These are phyloP conservation scores for Mortierella sp. DNA, from an alignment of 371 early-diverging fungal species.

Conservation along the genomic window DNA sequence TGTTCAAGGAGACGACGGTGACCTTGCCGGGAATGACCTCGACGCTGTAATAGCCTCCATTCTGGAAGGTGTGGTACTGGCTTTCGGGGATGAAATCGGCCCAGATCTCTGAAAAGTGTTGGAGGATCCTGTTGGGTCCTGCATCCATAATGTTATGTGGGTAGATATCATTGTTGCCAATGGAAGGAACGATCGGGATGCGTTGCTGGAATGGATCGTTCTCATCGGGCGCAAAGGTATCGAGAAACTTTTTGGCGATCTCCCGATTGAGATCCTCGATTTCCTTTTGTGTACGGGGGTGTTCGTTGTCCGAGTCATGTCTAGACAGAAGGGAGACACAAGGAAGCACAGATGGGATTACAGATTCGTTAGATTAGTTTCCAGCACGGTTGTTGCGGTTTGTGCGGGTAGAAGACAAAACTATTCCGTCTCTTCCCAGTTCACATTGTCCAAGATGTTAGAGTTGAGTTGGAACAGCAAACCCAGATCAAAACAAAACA, in stretches of 20 bases:
- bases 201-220: constrained; percentile 46
- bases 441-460: no score
- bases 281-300: constrained; percentile 69
- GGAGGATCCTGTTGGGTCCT: constrained; percentile 61
- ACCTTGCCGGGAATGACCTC: constrained; percentile 63
- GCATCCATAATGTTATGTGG: constrained; percentile 74
- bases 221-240: constrained; percentile 38
- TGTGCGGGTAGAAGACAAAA: no score
- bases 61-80: constrained; percentile 66
- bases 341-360: not conserved
- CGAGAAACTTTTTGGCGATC: constrained; percentile 54
- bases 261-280: constrained; percentile 63
- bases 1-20: constrained; percentile 73
- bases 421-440: not conserved
- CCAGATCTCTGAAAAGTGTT: constrained; percentile 68
- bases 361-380: not conserved
- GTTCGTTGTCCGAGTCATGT: constrained; percentile 77
- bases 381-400: no score
- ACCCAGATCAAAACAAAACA: no score
- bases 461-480: no score
- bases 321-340: constrained; percentile 42
- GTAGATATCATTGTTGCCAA: constrained; percentile 87
- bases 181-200: constrained; percentile 70
- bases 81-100: constrained; percentile 64
- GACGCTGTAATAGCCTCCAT: constrained; percentile 76